Base-by-base conservation (phyloP, 306 rosid genomes). In the Lupinus albus region DNA sequence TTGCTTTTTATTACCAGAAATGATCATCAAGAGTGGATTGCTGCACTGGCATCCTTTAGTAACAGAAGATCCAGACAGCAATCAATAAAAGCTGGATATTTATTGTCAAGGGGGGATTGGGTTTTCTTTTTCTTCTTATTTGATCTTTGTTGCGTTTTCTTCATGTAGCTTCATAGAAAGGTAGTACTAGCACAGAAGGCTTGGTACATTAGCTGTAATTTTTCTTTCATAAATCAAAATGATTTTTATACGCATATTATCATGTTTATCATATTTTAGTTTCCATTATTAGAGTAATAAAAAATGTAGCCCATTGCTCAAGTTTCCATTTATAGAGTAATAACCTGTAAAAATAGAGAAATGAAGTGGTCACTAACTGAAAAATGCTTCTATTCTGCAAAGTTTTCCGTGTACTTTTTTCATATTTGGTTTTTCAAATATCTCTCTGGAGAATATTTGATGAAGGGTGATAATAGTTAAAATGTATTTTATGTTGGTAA, bases 21-120 rank as follows among this genome's bases (percentile, higher is more conserved):
- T 53, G 48, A 64, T 63, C 38, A 8, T 64, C 50, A 63, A 73
- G 58, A 53, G 49, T 61, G 38, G 70, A 61, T 61, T 44, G 61
- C 42, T 13, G 39, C 57, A 30, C 16, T 70, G 74, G 54, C 74
- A 41, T 55, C 77, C 49, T 39, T 72, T 30, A 64, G 71, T 33
- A n/a, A 48, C 30, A 51, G 61, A 61, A 63, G 77, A 15, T 52
- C 65, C 61, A 28, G 64, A 73, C 61, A 28, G 64, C 63, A 54
- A 49, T 30, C 65, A 73, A 73, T 73, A 73, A 73, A 38, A 42
- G 65, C 49, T 44, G 65, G 71, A 50, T 30, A 56, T 74, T 74
- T 45, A 57, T 36, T 67, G 53, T 38, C 48, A 35, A 53, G 17
- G 41, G 49, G 59, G 58, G 55, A 39, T 32, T 64, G 45, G 66